These are phyloP conservation scores for Oryza brachyantha DNA, from an alignment of 176 grass and related monocot genomes.

Conservation along the genomic window DNA sequence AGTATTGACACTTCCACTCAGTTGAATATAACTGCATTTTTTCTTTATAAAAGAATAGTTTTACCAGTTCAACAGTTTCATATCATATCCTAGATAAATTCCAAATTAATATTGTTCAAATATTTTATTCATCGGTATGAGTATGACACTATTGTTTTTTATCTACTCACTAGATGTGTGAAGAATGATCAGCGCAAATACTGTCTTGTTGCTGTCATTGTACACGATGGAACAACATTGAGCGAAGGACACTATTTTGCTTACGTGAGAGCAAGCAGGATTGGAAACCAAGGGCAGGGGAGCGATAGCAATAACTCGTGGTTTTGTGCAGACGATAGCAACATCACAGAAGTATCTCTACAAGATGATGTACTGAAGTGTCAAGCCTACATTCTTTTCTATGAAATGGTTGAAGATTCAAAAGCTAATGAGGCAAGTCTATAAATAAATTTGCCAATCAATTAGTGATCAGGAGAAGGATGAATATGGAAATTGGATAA, in stretches of 20 bases:
- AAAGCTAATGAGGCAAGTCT: not conserved
- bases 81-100: no score
- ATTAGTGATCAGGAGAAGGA: no score
- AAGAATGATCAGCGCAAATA: slow-evolving; percentile 12
- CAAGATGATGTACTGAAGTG: slow-evolving; percentile 42
- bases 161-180: slow-evolving; percentile 19
- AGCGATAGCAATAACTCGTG: no score
- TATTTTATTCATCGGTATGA: no score
- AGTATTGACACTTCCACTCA: slow-evolving; percentile 42
- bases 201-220: slow-evolving; percentile 31
- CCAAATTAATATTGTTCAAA: no score
- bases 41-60: no score
- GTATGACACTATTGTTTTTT: no score
- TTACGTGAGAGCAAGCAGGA: slow-evolving; percentile 34
- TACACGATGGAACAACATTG: not conserved
- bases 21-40: no score
- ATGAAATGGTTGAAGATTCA: slow-evolving; percentile 39
- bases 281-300: not conserved
- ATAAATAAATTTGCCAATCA: no score
- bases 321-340: slow-evolving; percentile 44
- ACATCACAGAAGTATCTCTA: slow-evolving; percentile 31
- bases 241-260: slow-evolving; percentile 32
- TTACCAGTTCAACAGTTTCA: no score
- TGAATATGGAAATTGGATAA: no score
- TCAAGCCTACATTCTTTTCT: slow-evolving; percentile 69